Evolutionary conservation across 1,139 yeast species (phyloP), one percentile per base, ranked within the genome.

Genomic region (Torulaspora pretoriensis): DNA sequence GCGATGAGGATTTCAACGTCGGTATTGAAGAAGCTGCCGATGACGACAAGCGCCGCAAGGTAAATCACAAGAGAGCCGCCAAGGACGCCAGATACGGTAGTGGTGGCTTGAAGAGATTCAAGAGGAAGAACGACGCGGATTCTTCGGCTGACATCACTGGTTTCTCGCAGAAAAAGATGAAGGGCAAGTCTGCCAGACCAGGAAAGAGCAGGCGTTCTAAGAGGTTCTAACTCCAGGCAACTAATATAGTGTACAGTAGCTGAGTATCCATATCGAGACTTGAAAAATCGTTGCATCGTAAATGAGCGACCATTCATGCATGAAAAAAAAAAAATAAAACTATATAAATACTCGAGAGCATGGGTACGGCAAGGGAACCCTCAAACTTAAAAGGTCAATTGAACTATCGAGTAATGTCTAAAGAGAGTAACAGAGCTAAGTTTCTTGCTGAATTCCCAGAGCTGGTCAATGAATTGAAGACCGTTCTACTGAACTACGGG

Each of bases 11-110:
- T 28, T 71, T 71, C 49, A 81, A 79, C 56, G 83, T 92, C 59
- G 97, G 96, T 33, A 77, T 92, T 53, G 97, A 90, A 68, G 97
- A 90, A 67, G 77, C 75, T 28, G 73, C 74, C 23, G 55, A 68
- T 35, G 68, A 65, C 35, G 65, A 64, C 29, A 63, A 61, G 54
- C 63, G 72, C 66, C 34, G 68, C 38, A 78, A 75, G 64, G 80
- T 83, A 44, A 82, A 81, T 60, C 70, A 77, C 19, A 84, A 83
- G 68, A 71, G 83, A 55, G 55, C 61, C 59, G 89, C 84, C 45
- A 86, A 86, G 72, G 77, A 87, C 58, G 59, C 82, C 45, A 84
- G 83, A 67, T 79, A 72, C 51, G 84, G 84, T 36, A 68, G 65
- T 42, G 95, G 95, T 49, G 95, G 95, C 52, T 77, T 76, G 73